phyloP scores from a whole-genome alignment of 371 early-diverging fungal genomes.

The Rhizopus sp. region DNA sequence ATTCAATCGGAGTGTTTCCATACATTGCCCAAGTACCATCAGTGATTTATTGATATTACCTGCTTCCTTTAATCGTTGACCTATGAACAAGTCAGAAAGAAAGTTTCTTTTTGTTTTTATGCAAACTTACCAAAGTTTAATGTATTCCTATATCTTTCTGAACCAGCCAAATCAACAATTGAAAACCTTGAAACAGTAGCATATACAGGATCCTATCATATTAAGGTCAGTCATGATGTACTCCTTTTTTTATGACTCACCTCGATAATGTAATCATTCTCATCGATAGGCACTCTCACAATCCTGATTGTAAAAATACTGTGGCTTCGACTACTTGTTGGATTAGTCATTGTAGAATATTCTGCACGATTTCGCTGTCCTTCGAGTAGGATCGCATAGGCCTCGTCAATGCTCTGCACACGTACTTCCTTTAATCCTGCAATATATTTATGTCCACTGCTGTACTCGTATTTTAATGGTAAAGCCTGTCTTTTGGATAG shows the following conservation, averaged over 20 bases:
- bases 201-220: constrained; percentile 41
- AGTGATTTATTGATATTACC: constrained; percentile 94
- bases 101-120: constrained; percentile 80
- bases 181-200: constrained; percentile 61
- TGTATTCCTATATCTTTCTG: constrained; percentile 87
- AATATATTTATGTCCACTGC: constrained; percentile 60
- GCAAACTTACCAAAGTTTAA: constrained; percentile 73
- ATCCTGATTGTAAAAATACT: constrained; percentile 74
- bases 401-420: constrained; percentile 59
- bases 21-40: constrained; percentile 92
- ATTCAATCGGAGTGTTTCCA: constrained; percentile 66
- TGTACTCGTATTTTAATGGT: constrained; percentile 56
- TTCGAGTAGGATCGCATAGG: constrained; percentile 55
- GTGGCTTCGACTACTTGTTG: constrained; percentile 69
- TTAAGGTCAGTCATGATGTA: not conserved
- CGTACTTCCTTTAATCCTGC: constrained; percentile 56
- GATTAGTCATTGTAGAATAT: constrained; percentile 64
- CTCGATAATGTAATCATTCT: constrained; percentile 48
- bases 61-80: constrained; percentile 87
- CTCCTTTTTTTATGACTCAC: constrained; percentile 21
- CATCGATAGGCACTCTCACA: constrained; percentile 55
- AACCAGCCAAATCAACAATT: constrained; percentile 97
- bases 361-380: constrained; percentile 67
- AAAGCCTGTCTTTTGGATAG: constrained; percentile 44
- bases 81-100: constrained; percentile 11